Conservation (phyloP, 805 yeast genomes). For the Suhomyces emberorum region DNA sequence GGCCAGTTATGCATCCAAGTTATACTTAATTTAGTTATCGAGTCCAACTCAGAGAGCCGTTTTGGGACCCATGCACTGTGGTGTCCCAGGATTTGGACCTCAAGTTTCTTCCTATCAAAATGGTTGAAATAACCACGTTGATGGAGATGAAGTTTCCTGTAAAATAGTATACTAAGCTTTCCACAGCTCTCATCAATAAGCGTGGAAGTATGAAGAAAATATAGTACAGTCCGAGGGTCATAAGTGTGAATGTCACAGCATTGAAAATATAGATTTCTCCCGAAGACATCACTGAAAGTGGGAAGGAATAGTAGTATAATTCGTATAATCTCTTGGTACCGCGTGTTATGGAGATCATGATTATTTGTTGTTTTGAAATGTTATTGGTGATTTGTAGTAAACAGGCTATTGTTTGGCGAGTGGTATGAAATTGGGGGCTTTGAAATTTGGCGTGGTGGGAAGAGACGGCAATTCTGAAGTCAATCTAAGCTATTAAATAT, state of each 20-base stretch:
- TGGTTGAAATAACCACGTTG: conserved; percentile 6
- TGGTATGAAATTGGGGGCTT: too few relatives aligned
- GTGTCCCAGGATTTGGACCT: conserved; percentile 1
- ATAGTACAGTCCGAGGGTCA: conserved; percentile 1
- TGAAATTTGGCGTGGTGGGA: too few relatives aligned
- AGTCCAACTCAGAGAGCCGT: too few relatives aligned
- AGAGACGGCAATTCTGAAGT: too few relatives aligned
- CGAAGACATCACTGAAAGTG: conserved; percentile 26
- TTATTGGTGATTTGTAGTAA: too few relatives aligned
- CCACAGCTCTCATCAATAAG: conserved; percentile 3
- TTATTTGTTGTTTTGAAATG: too few relatives aligned
- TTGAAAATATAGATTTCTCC: neutral
- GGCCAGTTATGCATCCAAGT: too few relatives aligned
- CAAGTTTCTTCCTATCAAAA: conserved; percentile 6
- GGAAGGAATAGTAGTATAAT: conserved; percentile 24
- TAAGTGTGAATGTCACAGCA: neutral
- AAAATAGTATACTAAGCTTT: conserved; percentile 15
- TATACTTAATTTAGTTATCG: too few relatives aligned
- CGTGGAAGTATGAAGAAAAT: conserved; percentile 3
- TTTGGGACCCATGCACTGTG: neutral
- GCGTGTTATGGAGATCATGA: conserved; percentile 19
- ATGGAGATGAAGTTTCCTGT: conserved; percentile 16
- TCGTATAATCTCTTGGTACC: conserved; percentile 18
- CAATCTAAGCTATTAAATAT: too few relatives aligned
- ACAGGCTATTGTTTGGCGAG: too few relatives aligned